These are phyloP conservation scores for Tricholoma saponaceum DNA, from an alignment of 768 basidiomycete species.

Conservation along the genomic window DNA sequence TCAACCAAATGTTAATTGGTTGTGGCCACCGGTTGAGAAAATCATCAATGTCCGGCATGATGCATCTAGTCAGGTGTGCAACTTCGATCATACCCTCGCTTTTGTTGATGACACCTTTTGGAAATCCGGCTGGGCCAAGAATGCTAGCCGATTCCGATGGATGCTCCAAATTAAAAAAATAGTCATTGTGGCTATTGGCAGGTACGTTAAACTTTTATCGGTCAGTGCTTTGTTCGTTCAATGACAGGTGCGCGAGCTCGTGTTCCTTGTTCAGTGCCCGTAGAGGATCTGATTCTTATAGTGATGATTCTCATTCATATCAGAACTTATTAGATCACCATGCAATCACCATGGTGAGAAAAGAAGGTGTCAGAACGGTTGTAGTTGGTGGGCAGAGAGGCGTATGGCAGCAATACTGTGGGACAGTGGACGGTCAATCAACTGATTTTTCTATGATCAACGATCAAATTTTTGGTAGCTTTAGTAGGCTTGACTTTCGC, in stretches of 20 bases:
- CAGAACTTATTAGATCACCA: constrained; percentile 40
- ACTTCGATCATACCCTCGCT: background rate
- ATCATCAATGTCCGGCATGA: constrained; percentile 46
- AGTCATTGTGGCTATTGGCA: constrained; percentile 54
- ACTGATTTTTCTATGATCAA: constrained; percentile 55
- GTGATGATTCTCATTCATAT: background rate
- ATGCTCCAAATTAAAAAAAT: constrained; percentile 40
- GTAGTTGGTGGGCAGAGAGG: constrained; percentile 50
- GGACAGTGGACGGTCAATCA: constrained; percentile 61
- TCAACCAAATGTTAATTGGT: constrained; percentile 41
- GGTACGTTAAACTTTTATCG: constrained; percentile 20
- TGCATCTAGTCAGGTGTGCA: constrained; percentile 46
- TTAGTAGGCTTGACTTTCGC: constrained; percentile 7
- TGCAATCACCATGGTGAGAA: constrained; percentile 64
- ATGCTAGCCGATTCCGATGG: constrained; percentile 31
- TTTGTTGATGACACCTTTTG: background rate
- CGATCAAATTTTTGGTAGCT: too few species aligned
- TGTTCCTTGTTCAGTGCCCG: constrained; percentile 44
- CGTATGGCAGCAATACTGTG: constrained; percentile 52
- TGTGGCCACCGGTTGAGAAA: constrained; percentile 36
- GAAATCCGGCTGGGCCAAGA: constrained; percentile 38
- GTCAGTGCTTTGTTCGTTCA: too few species aligned
- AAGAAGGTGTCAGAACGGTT: constrained; percentile 52
- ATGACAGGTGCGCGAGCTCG: constrained; percentile 41
- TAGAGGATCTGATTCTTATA: constrained; percentile 2